These are phyloP conservation scores for Polytrichum formosum DNA, from an alignment of 225 moss, liverwort and hornwort genomes.

Conservation along the genomic window DNA sequence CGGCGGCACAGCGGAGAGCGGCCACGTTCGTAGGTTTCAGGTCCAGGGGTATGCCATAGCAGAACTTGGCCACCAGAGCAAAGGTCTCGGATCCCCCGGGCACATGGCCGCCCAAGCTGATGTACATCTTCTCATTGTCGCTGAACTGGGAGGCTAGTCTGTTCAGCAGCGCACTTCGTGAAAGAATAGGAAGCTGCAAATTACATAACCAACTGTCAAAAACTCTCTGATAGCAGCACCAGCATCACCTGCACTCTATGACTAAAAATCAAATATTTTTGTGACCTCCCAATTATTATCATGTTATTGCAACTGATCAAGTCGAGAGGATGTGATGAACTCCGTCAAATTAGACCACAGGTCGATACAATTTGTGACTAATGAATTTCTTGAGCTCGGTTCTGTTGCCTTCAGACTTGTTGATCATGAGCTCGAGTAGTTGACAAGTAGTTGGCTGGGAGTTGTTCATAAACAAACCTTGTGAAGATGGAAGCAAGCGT, in stretches of 20 bases:
- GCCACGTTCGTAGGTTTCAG: constrained; percentile 69
- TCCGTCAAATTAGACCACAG: not conserved
- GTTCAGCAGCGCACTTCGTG: constrained; percentile 64
- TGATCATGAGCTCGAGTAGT: too few relatives aligned
- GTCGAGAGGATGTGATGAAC: not conserved
- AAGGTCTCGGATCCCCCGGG: constrained; percentile 82
- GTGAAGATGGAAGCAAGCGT: constrained; percentile 75
- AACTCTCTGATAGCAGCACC: not conserved
- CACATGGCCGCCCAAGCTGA: constrained; percentile 51
- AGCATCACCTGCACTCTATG: not conserved
- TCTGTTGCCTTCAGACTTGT: not conserved
- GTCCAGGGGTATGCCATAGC: constrained; percentile 72
- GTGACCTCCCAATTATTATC: not conserved
- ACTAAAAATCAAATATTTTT: too few relatives aligned
- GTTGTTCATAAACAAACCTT: constrained; percentile 40
- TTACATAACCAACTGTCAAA: too few relatives aligned
- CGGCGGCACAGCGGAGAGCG: constrained; percentile 57
- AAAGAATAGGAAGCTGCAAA: constrained; percentile 39
- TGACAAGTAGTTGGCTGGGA: too few relatives aligned
- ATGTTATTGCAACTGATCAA: not conserved
- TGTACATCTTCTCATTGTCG: constrained; percentile 51
- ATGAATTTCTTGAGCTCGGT: not conserved
- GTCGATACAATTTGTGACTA: not conserved
- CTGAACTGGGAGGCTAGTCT: constrained; percentile 53
- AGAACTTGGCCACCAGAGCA: constrained; percentile 64